Evolutionary conservation across 768 basidiomycete species (phyloP).

Genomic region (Dioszegia hungarica): DNA sequence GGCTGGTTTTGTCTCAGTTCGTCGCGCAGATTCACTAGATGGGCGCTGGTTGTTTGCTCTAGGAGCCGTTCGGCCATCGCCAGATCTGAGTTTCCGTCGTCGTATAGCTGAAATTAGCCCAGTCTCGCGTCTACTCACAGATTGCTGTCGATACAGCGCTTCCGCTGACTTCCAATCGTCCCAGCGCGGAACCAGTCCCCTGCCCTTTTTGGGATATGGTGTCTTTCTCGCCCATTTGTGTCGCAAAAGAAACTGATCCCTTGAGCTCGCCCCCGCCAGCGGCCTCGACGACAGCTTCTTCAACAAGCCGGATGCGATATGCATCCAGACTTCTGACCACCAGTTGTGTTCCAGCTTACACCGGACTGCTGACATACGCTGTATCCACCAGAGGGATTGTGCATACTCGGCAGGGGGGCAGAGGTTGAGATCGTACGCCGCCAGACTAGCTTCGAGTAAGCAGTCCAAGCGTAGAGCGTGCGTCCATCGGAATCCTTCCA

Average conservation of each 20-base stretch:
- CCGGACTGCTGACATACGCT: slow-evolving; percentile 1
- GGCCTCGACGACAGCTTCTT: not conserved
- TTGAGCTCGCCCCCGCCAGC: not conserved
- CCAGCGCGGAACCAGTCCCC: slow-evolving; percentile 1
- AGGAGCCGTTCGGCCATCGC: not conserved
- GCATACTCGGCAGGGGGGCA: slow-evolving; percentile 15
- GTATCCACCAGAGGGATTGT: slow-evolving; percentile 36
- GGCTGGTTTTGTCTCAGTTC: not conserved
- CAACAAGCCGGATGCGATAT: slow-evolving; percentile 12
- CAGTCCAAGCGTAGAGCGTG: slow-evolving; percentile 30
- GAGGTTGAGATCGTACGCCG: slow-evolving; percentile 18
- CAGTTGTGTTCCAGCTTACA: not conserved
- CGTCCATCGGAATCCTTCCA: not conserved
- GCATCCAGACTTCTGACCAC: slow-evolving; percentile 20
- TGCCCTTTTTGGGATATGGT: not conserved
- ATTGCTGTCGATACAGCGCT: too few species aligned
- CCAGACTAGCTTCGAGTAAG: slow-evolving; percentile 24
- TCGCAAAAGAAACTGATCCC: slow-evolving; percentile 20
- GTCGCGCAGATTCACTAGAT: not conserved
- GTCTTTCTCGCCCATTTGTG: slow-evolving; percentile 20
- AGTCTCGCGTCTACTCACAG: not conserved
- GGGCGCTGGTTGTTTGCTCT: not conserved
- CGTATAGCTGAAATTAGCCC: not conserved
- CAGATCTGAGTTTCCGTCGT: not conserved
- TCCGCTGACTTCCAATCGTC: slow-evolving; percentile 2